phyloP scores from a whole-genome alignment of 192 early-diverging fungal species.

The Chytriomyces confervae region DNA sequence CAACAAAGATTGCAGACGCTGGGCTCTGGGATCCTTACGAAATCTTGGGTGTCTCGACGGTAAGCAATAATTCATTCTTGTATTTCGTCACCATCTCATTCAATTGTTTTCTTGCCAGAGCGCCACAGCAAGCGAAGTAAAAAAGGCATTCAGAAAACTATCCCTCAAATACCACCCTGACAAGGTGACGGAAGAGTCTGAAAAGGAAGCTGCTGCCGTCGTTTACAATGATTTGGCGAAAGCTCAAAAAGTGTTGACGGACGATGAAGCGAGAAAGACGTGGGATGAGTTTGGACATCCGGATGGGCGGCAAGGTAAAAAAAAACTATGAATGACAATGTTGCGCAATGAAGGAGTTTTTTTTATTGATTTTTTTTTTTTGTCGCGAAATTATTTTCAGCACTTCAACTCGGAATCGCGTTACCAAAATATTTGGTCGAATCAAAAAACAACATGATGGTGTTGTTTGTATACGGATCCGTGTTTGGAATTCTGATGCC shows the following conservation, averaged over 20 bases:
- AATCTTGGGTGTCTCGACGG: constrained; percentile 81
- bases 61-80: constrained; percentile 24
- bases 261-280: constrained; percentile 85
- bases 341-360: neutral
- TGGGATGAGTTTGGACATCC: constrained; percentile 97
- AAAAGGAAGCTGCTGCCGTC: constrained; percentile 71
- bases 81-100: too few species aligned
- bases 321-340: too few species aligned
- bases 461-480: constrained; percentile 83
- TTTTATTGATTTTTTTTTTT: constrained; percentile 17
- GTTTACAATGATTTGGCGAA: constrained; percentile 89
- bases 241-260: constrained; percentile 94
- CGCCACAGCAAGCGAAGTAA: constrained; percentile 62
- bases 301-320: constrained; percentile 84
- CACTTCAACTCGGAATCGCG: constrained; percentile 90
- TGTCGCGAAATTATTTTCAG: constrained; percentile 46
- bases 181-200: constrained; percentile 71
- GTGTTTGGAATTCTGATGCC: constrained; percentile 90
- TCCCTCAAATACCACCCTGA: constrained; percentile 65
- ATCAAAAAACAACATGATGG: constrained; percentile 69
- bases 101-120: constrained; percentile 29
- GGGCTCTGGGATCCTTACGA: constrained; percentile 93
- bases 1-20: constrained; percentile 68
- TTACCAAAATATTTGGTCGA: constrained; percentile 91
- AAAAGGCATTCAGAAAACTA: constrained; percentile 72